Base-by-base conservation (phyloP, 371 early-diverging fungal species). In the Rhizopus sp. region DNA sequence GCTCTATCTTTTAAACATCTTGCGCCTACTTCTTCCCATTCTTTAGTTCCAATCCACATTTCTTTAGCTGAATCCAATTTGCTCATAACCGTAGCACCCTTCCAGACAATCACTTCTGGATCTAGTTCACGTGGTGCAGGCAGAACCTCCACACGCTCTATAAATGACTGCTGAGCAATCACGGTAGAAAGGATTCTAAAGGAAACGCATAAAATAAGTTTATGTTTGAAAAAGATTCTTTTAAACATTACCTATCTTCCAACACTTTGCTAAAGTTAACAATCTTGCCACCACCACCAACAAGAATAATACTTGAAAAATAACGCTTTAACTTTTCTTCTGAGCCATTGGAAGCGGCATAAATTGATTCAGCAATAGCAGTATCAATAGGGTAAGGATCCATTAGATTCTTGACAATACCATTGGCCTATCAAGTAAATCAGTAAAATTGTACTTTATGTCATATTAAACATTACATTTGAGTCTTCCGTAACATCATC, bases 101-200 rank as follows among this genome's bases (percentile, higher is more conserved):
- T 95, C 96, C 95, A 95, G 7, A 88, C 87, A 49, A 95, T 62
- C 40, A 91, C 66, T n/a, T 91, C 76, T 6, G 93, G 90, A 53
- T 95, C 95, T 48, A 95, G 69, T 50, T 95, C 94, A 29, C 93
- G 78, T 7, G 95, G 94, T 5, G 92, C 83, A 5, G 89, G 88
- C 37, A 91, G 63, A 1, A 93, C 87, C 49, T 90, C 89, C 0
- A 88, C 87, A 23, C 83, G 81, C 39, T 90, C 90, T 31, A 89
- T 77, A n/a, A 69, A 66, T 5, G 75, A 63, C 23, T 63, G 39
- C 29, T 68, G 63, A 12, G 80, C 73, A 50, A 78, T 59, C 0
- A 66, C 50, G 6, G 73, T 79, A 4, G 72, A 77, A 7, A 71
- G 45, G 12, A 75, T 64, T 29, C 72, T 73, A 62, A 5, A 40